A percentile compares a stretch with the other conserved stretches of the same genome.
These are phyloP conservation scores for Boletus rubropictus DNA, from an alignment of 768 basidiomycete genomes.

Conservation along the genomic window DNA sequence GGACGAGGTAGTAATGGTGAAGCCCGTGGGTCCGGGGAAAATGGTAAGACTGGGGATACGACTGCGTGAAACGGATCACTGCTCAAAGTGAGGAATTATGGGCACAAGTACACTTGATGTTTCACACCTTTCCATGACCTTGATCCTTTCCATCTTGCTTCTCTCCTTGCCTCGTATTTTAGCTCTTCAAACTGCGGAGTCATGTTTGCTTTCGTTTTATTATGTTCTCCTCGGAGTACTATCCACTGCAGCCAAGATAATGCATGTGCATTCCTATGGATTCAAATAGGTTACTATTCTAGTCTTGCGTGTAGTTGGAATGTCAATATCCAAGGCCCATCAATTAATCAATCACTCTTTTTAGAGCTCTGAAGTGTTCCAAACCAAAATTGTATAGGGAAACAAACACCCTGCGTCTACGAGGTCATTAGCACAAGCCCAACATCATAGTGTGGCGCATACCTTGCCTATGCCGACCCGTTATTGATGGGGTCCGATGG, in stretches of 20 bases:
- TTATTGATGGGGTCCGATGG: too few species aligned
- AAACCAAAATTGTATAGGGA: not conserved
- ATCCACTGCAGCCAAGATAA: constrained; percentile 13
- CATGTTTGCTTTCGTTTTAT: constrained; percentile 19
- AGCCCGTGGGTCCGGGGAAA: constrained; percentile 25
- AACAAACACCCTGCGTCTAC: not conserved
- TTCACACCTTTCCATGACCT: constrained; percentile 18
- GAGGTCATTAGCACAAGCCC: not conserved
- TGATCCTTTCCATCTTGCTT: constrained; percentile 9
- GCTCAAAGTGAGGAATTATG: constrained; percentile 15
- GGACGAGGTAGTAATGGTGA: constrained; percentile 30
- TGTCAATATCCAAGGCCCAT: not conserved
- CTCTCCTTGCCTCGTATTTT: constrained; percentile 9
- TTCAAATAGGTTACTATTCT: not conserved
- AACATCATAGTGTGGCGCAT: not conserved
- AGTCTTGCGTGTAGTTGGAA: not conserved
- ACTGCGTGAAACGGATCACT: constrained; percentile 19
- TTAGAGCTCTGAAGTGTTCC: not conserved
- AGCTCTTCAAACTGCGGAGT: constrained; percentile 18
- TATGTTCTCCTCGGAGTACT: constrained; percentile 19
- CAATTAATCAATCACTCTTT: not conserved
- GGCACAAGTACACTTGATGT: constrained; percentile 15
- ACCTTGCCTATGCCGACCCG: not conserved
- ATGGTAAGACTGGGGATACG: constrained; percentile 22
- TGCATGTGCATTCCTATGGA: constrained; percentile 18